Percentiles rank a stretch among this genome's conserved stretches.
phyloP scores from a whole-genome alignment of 2,329 filamentous ascomycete species.

The Pseudocercospora vitis region DNA sequence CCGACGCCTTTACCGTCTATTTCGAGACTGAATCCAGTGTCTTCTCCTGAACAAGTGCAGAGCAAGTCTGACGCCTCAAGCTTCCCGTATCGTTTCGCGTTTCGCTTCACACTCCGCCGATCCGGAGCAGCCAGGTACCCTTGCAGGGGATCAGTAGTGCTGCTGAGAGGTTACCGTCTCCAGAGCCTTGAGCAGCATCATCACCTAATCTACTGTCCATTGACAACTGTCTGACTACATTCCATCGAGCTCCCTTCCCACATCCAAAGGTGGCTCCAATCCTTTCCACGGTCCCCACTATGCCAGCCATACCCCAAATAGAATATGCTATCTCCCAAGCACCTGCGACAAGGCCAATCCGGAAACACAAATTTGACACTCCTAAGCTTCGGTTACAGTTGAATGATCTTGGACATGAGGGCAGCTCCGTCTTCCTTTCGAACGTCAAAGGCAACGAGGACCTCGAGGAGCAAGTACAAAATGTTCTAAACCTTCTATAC shows the following conservation, averaged over 20 bases:
- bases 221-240: too few species aligned
- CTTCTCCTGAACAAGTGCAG: too few species aligned
- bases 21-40: too few species aligned
- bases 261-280: not conserved
- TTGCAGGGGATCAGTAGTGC: not conserved
- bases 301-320: constrained; percentile 20
- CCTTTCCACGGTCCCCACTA: not conserved
- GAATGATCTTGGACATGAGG: constrained; percentile 55
- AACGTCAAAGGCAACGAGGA: constrained; percentile 63
- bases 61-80: too few species aligned
- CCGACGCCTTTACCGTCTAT: too few species aligned
- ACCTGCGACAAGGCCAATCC: constrained; percentile 24
- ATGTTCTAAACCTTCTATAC: constrained; percentile 75
- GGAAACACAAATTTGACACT: constrained; percentile 39
- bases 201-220: too few species aligned
- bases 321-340: constrained; percentile 21
- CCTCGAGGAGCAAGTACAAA: constrained; percentile 62
- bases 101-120: not conserved
- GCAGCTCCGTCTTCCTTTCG: constrained; percentile 65
- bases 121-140: not conserved
- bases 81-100: too few species aligned
- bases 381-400: constrained; percentile 51
- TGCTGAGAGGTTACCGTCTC: too few species aligned
- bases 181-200: too few species aligned
- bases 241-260: too few species aligned